Evolutionary conservation across 2,329 filamentous ascomycete genomes (phyloP).

Genomic region (Botryosphaeria dothidea): DNA sequence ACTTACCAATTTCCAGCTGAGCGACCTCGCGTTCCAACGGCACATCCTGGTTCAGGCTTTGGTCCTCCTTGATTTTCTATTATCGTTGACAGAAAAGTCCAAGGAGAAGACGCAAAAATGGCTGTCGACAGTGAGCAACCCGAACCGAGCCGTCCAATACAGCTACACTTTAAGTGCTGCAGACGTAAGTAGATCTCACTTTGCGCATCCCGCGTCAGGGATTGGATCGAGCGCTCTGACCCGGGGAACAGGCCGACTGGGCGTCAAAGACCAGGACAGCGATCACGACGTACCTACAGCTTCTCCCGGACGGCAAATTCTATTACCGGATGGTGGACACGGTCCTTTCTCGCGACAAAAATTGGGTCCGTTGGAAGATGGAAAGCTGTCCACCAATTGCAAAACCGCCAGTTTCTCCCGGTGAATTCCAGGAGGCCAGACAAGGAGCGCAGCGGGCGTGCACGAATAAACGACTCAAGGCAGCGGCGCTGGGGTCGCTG

Average conservation of each 20-base stretch:
- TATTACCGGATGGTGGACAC: slow-evolving; percentile 97
- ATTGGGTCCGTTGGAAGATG: slow-evolving; percentile 98
- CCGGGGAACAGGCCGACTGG: slow-evolving; percentile 70
- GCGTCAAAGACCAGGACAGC: slow-evolving; percentile 72
- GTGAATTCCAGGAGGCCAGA: slow-evolving; percentile 70
- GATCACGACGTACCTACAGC: slow-evolving; percentile 81
- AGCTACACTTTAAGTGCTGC: slow-evolving; percentile 75
- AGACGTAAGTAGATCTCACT: slow-evolving; percentile 62
- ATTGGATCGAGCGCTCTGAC: slow-evolving; percentile 7
- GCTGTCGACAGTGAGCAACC: slow-evolving; percentile 67
- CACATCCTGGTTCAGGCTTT: slow-evolving; percentile 94
- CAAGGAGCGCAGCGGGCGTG: slow-evolving; percentile 65
- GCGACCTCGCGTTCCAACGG: slow-evolving; percentile 89
- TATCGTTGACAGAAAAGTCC: slow-evolving; percentile 81
- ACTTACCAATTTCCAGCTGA: slow-evolving; percentile 60
- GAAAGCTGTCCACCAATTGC: slow-evolving; percentile 90
- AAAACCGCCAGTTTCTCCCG: slow-evolving; percentile 67
- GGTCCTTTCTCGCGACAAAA: slow-evolving; percentile 92
- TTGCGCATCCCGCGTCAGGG: slow-evolving; percentile 15
- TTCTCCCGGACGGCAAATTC: slow-evolving; percentile 81
- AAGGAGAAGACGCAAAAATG: slow-evolving; percentile 63
- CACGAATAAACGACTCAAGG: slow-evolving; percentile 65
- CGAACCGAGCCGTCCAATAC: slow-evolving; percentile 82
- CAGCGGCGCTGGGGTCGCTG: slow-evolving; percentile 70
- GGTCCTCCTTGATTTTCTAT: slow-evolving; percentile 90